phyloP scores from a whole-genome alignment of 768 basidiomycete species.

The Boletus pseudo-olivaceus region DNA sequence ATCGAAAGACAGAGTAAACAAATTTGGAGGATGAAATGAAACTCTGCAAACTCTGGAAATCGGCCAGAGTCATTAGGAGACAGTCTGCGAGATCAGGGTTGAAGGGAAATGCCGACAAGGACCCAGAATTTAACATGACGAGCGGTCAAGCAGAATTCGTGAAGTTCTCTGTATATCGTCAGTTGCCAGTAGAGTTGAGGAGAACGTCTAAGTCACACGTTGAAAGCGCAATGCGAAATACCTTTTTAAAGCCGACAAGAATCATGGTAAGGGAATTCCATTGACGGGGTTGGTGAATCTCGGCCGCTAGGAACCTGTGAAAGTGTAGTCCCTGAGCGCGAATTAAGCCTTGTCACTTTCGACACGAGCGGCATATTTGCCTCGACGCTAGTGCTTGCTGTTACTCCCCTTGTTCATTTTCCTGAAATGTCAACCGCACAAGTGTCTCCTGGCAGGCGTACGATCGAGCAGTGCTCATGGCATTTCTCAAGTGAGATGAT shows the following conservation, averaged over 20 bases:
- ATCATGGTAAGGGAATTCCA: background rate
- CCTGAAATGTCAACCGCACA: background rate
- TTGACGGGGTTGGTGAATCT: background rate
- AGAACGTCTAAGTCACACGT: background rate
- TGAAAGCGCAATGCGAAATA: background rate
- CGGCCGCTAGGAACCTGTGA: background rate
- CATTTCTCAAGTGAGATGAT: background rate
- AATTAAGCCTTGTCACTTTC: background rate
- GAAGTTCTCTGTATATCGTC: background rate
- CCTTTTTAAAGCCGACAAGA: background rate
- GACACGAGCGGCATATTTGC: background rate
- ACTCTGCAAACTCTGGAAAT: conserved; percentile 27
- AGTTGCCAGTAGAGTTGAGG: background rate
- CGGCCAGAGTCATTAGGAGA: conserved; percentile 26
- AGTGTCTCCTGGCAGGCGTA: background rate
- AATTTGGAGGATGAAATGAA: conserved; percentile 29
- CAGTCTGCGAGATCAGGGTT: conserved; percentile 32
- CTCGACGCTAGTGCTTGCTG: background rate
- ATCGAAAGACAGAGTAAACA: conserved; percentile 29
- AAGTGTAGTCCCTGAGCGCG: too few species aligned
- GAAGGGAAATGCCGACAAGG: background rate
- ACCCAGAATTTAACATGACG: background rate
- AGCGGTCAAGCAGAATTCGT: background rate
- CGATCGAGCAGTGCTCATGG: background rate
- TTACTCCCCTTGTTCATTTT: background rate